Evolutionary conservation across 2,329 filamentous ascomycete genomes (phyloP).

Genomic region (Penicillium sp.): DNA sequence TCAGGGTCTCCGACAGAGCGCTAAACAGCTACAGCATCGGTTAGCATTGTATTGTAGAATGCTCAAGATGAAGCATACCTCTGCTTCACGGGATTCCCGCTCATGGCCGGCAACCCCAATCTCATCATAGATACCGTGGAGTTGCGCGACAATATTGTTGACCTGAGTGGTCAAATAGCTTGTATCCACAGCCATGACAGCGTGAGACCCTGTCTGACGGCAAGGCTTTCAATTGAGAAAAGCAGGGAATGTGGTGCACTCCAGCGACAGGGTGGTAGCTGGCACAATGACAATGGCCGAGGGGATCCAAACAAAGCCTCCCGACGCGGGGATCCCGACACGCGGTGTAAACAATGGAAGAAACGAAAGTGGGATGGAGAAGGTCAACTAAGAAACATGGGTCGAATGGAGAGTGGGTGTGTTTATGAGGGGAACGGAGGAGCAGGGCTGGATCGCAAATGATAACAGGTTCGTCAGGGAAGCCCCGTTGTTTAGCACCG

Average conservation of each 20-base stretch:
- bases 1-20: constrained; percentile 83
- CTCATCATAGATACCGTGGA: constrained; percentile 93
- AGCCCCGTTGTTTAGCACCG: constrained; percentile 25
- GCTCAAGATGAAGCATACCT: constrained; percentile 59
- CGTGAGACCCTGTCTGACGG: constrained; percentile 6
- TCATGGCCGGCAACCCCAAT: constrained; percentile 94
- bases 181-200: constrained; percentile 65
- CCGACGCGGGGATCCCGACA: constrained; percentile 15
- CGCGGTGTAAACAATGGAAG: constrained; percentile 13
- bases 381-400: constrained; percentile 19
- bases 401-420: constrained; percentile 8
- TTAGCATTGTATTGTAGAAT: constrained; percentile 9
- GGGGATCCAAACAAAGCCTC: constrained; percentile 17
- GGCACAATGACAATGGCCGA: constrained; percentile 13
- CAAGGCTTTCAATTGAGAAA: constrained; percentile 2
- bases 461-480: constrained; percentile 22
- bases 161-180: constrained; percentile 93
- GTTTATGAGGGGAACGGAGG: constrained; percentile 21
- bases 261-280: constrained; percentile 11
- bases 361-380: constrained; percentile 16
- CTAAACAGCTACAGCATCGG: constrained; percentile 65
- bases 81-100: constrained; percentile 78
- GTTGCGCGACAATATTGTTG: constrained; percentile 83
- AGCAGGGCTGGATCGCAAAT: constrained; percentile 16
- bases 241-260: constrained; percentile 15